Base-by-base conservation (phyloP, 164 flowering plant species). In the Cinnamomum micranthum region DNA sequence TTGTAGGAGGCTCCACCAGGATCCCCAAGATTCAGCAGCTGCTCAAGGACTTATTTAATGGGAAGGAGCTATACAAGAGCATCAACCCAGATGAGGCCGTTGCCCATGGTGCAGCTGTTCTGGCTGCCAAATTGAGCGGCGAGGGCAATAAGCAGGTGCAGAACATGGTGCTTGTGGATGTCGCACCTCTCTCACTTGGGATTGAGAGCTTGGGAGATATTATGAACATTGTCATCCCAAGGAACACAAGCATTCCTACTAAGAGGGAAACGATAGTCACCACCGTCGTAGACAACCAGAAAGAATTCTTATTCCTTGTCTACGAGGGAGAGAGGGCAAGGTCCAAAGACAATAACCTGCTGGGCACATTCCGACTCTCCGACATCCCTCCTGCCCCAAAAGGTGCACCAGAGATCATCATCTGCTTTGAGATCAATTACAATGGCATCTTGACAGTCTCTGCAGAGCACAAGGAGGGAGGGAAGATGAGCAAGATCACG, bases 11-110 rank as follows among this genome's bases (percentile, higher is more conserved):
- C 0, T 88, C 91, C 12, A 88, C 90, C 25, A 81, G 92, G 33
- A 88, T 89, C 73, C 92, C 92, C 69, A 89, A 87, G 81, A 90
- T 89, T 2, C 90, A 89, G 80, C 89, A 85, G 71, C 76, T 88
- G 31, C 69, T 89, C 71, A 90, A 85, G 59, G 90, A 89, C 67
- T 87, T 86, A 82, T 89, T 86, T 75, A 86, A 89, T 67, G 92
- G 92, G 17, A 87, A 89, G 81, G 92, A 88, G 79, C 86, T 88
- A 14, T 88, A 88, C 87, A 87, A 87, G 76, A 83, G 85, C 81
- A 87, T 87, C 79, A 89, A 89, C 78, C 92, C 91, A 10, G 94
- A 90, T 73, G 92, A 90, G 84, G 91, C 90, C n/a, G 88, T 90
- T 14, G 90, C 90, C n/a, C 88, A 87, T 82, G 93, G 93, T 76